Percentiles rank a stretch among this genome's conserved stretches.
phyloP scores from a whole-genome alignment of 768 basidiomycete species.

The Trametes sanguinea region DNA sequence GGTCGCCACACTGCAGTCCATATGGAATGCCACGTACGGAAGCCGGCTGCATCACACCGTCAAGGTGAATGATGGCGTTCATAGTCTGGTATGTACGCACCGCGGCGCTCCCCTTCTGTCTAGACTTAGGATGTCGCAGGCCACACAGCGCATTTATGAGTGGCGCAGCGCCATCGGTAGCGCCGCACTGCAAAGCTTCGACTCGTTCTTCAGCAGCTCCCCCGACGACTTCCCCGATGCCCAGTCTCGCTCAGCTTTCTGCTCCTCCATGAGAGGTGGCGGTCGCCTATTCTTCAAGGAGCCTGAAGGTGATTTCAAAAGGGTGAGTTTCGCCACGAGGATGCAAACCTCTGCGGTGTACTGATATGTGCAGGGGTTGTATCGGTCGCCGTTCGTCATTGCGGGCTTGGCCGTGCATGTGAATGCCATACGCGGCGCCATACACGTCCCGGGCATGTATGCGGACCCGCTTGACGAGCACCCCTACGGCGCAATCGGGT shows the following conservation, averaged over 20 bases:
- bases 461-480: not conserved
- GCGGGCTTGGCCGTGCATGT: not conserved
- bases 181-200: not conserved
- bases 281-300: not conserved
- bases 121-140: not conserved
- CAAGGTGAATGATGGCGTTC: not conserved
- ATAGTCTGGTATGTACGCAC: not conserved
- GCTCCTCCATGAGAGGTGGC: too few species aligned
- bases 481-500: slow-evolving; percentile 1
- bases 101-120: not conserved
- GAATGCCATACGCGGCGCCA: not conserved
- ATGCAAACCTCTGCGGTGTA: too few species aligned
- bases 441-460: not conserved
- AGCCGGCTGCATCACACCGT: not conserved
- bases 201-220: not conserved
- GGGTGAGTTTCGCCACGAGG: not conserved
- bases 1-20: not conserved
- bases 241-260: not conserved
- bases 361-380: not conserved
- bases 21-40: not conserved
- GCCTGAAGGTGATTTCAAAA: not conserved
- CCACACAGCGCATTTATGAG: slow-evolving; percentile 2
- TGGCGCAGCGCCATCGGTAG: not conserved
- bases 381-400: slow-evolving; percentile 1
- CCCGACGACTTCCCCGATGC: not conserved